Evolutionary conservation across 768 basidiomycete species (phyloP).

Genomic region (Russula griseocarnosa): DNA sequence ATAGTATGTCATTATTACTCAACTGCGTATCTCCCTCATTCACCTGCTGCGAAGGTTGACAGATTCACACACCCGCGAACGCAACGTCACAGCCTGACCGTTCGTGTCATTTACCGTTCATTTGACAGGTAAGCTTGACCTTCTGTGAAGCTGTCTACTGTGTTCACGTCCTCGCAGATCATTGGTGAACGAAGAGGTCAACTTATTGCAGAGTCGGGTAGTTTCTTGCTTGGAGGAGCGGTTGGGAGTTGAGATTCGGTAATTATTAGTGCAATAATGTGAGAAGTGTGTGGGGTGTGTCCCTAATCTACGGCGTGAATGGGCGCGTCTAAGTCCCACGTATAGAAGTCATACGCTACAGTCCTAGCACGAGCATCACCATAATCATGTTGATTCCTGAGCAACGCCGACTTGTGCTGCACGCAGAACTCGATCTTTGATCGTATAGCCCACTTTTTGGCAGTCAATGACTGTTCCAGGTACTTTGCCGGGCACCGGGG

Average conservation of each 20-base stretch:
- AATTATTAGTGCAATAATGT: slow-evolving; percentile 42
- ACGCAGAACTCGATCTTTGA: slow-evolving; percentile 89
- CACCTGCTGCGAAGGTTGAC: slow-evolving; percentile 65
- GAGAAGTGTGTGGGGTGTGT: slow-evolving; percentile 31
- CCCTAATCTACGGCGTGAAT: slow-evolving; percentile 34
- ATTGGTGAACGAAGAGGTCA: slow-evolving; percentile 84
- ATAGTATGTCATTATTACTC: slow-evolving; percentile 48
- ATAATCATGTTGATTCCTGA: slow-evolving; percentile 51
- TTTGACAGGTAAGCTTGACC: slow-evolving; percentile 76
- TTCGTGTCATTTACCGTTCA: slow-evolving; percentile 89
- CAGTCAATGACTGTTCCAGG: slow-evolving; percentile 88
- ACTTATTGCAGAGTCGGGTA: slow-evolving; percentile 67
- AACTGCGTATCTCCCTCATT: slow-evolving; percentile 1
- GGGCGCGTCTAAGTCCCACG: slow-evolving; percentile 18
- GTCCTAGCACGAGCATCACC: slow-evolving; percentile 5
- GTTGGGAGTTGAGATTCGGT: slow-evolving; percentile 86
- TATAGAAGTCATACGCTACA: slow-evolving; percentile 13
- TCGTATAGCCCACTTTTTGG: slow-evolving; percentile 87
- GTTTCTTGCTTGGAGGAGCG: slow-evolving; percentile 50
- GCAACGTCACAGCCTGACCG: slow-evolving; percentile 72
- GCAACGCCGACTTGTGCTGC: slow-evolving; percentile 97
- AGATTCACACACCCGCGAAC: slow-evolving; percentile 88
- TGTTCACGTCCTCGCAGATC: slow-evolving; percentile 47
- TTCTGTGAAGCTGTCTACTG: background rate
- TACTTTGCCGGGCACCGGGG: slow-evolving; percentile 83